Evolutionary conservation across 805 yeast species (phyloP), one percentile per base, ranked within the genome.

Genomic region (Blastobotrys muscicola): DNA sequence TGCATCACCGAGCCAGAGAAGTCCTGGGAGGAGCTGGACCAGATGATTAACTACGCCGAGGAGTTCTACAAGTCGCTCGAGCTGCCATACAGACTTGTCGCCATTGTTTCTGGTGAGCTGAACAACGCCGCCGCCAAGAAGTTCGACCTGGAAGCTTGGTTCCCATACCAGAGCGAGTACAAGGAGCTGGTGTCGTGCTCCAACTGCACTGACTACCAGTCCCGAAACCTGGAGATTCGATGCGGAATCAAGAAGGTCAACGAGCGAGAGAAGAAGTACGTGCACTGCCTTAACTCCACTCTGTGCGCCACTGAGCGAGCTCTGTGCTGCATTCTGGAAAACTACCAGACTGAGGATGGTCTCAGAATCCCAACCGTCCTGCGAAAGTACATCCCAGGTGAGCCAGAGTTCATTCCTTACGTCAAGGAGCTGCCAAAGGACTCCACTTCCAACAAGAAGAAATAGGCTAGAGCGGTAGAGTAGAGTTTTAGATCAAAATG

Each of bases 91-190:
- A 79, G 97, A 66, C 92, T 92, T 46, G 98, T 92, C 51, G 95
- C 95, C 57, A 92, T 92, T 66, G 98, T 92, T 50, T 86, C 96
- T 48, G 98, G 97, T 58, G 98, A 90, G 72, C 79, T 92, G 65
- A 92, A 92, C 76, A 92, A 92, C 58, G 97, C 98, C 43, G 98
- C 98, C 50, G 97, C 98, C 53, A 92, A 92, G 75, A 92, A 92
- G 69, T 92, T 82, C 72, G 98, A 92, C 72, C 76, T 92, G 62
- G 98, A 92, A 74, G 98, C 98, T 41, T 92, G 98, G 98, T 92
- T 92, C 94, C 98, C 98, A 62, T 92, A 75, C 85, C 98, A 92
- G 75, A 76, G 87, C 66, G 98, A 92, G 70, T 92, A 85, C 74
- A 92, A 92, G 71, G 98, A 92, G 72, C 79, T 92, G 59, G 98